Base-by-base conservation (phyloP, 148 eudicot genomes). In the Silene latifolia region DNA sequence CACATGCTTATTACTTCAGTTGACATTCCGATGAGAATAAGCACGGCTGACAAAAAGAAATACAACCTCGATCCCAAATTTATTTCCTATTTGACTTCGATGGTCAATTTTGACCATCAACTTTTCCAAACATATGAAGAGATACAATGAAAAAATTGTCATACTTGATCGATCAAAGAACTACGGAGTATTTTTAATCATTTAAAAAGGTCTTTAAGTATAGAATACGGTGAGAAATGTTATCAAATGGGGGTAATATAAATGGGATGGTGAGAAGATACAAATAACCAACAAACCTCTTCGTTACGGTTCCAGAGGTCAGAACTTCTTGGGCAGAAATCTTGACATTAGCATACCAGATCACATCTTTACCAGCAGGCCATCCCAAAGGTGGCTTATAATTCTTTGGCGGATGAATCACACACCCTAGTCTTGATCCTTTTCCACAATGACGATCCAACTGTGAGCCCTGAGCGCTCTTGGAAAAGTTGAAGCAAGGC, bases 311-410 rank as follows among this genome's bases (percentile, higher is more conserved):
- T 83, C 98, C 98, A 60, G 98, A 95, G 27, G 89, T 81, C 77
- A 92, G 87, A 58, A 95, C 95, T 79, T 95, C 93, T 79, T 95
- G 87, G 27, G 91, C 95, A 17, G 97, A 90, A 82, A 95, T 95
- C 82, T 89, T 90, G 61, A 95, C 96, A 89, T 95, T 95, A 7
- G 90, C 90, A 71, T 85, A 80, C 97, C 97, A 95, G 69, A 95
- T 95, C 63, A 95, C 92, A 82, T 95, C 98, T 81, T 83, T 92
- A 44, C 98, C 98, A 67, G 89, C 82, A 77, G 98, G 98, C 97
- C 97, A 95, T 73, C 93, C 86, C 35, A 92, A 84, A 60, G 97
- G 97, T 72, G 85, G 83, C 75, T 79, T 92, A 77, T 95, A 95
- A 72, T 88, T 87, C 57, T 76, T 78, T 10, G 98, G 96, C 8